phyloP scores from a whole-genome alignment of 2,329 filamentous ascomycete genomes.

The Cryphonectria nitschkei region DNA sequence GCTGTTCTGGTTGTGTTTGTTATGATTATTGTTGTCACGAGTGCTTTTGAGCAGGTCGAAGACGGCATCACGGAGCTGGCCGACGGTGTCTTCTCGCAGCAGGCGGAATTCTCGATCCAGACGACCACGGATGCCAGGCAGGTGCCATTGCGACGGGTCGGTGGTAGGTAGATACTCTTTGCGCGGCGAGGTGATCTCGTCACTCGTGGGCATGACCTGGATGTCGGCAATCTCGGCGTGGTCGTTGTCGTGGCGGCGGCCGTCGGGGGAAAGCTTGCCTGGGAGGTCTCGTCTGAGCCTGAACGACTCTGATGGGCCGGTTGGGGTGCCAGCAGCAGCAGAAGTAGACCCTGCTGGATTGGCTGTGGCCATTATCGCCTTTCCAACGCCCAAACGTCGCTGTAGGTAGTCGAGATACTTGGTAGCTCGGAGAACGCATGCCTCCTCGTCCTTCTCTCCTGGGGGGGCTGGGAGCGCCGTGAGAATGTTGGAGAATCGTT shows the following conservation, averaged over 20 bases:
- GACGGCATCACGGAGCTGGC: slow-evolving; percentile 55
- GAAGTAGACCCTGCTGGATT: slow-evolving; percentile 8
- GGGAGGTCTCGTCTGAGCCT: slow-evolving; percentile 26
- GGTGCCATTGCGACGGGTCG: slow-evolving; percentile 45
- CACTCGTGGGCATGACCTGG: slow-evolving; percentile 47
- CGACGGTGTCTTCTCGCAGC: slow-evolving; percentile 58
- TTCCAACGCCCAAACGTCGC: slow-evolving; percentile 13
- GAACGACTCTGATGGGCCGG: neutral
- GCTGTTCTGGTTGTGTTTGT: slow-evolving; percentile 31
- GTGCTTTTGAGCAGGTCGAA: slow-evolving; percentile 44
- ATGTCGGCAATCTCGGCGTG: slow-evolving; percentile 46
- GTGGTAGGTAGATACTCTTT: slow-evolving; percentile 46
- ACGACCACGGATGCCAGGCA: slow-evolving; percentile 49
- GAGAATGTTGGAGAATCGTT: slow-evolving; percentile 3
- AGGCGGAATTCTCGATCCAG: slow-evolving; percentile 61
- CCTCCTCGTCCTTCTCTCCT: neutral
- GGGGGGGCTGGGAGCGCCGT: neutral
- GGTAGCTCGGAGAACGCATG: slow-evolving; percentile 17
- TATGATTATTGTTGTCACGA: slow-evolving; percentile 26
- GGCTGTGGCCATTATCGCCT: slow-evolving; percentile 2
- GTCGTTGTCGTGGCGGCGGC: slow-evolving; percentile 51
- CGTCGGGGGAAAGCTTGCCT: slow-evolving; percentile 29
- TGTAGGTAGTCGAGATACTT: slow-evolving; percentile 27
- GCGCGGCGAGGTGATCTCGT: slow-evolving; percentile 43
- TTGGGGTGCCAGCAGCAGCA: no score